Percentiles rank a stretch among this genome's conserved stretches.
These are phyloP conservation scores for Sporothrix pseudoabietina DNA, from an alignment of 2,329 filamentous ascomycete species.

Conservation along the genomic window DNA sequence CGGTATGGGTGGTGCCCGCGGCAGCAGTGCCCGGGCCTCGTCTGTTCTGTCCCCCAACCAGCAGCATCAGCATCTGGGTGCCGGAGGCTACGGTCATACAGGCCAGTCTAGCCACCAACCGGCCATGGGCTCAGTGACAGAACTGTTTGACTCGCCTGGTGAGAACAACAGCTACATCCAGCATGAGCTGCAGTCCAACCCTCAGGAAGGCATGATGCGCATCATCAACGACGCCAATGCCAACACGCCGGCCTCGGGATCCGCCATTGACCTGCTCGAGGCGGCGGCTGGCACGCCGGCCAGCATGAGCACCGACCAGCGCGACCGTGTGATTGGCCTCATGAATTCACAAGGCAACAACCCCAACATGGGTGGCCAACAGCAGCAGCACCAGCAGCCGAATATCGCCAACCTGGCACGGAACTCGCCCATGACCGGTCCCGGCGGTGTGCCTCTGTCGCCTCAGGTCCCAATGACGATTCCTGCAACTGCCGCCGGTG, in stretches of 20 bases:
- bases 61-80: constrained; percentile 41
- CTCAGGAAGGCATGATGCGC: constrained; percentile 65
- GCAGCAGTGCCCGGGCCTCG: constrained; percentile 21
- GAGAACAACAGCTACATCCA: constrained; percentile 54
- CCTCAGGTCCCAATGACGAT: constrained; percentile 25
- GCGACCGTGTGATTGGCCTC: constrained; percentile 60
- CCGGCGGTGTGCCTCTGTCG: constrained; percentile 26
- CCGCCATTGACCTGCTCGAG: constrained; percentile 56
- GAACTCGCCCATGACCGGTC: constrained; percentile 16
- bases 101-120: constrained; percentile 25
- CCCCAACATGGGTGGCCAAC: constrained; percentile 27
- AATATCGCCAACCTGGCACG: constrained; percentile 15
- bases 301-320: constrained; percentile 59
- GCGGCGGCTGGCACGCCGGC: constrained; percentile 59
- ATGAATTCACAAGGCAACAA: constrained; percentile 54
- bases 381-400: constrained; percentile 23
- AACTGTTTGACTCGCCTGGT: constrained; percentile 58
- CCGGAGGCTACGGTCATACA: background rate
- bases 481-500: constrained; percentile 22
- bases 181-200: constrained; percentile 59
- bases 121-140: constrained; percentile 59
- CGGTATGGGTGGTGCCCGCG: background rate
- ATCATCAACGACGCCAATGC: constrained; percentile 67
- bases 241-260: constrained; percentile 45
- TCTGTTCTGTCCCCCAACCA: constrained; percentile 22